phyloP scores from a whole-genome alignment of 179 eudicot species.

The Silene coronaria region DNA sequence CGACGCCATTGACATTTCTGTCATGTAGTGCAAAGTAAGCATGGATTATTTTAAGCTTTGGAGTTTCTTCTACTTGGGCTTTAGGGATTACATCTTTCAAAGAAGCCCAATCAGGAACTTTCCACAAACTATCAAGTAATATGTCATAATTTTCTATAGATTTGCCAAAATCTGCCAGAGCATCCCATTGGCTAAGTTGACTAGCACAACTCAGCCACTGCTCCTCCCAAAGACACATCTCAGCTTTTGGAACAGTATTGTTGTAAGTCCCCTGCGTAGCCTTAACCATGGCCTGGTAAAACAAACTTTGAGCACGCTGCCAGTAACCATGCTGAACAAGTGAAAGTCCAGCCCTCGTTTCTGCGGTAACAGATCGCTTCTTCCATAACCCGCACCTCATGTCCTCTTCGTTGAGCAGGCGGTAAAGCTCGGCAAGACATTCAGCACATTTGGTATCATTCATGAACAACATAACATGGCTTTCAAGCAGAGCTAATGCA shows the following conservation, averaged over 20 bases:
- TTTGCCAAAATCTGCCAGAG: constrained; percentile 85
- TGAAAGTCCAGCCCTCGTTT: constrained; percentile 92
- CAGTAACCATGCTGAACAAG: constrained; percentile 99
- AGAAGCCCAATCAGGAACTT: constrained; percentile 94
- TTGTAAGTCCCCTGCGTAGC: constrained; percentile 98
- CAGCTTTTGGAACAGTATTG: constrained; percentile 94
- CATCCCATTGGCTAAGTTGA: constrained; percentile 98
- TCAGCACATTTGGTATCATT: constrained; percentile 91
- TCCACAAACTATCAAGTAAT: constrained; percentile 91
- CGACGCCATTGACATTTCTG: constrained; percentile 72
- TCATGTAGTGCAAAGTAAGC: constrained; percentile 97
- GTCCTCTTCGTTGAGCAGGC: constrained; percentile 96
- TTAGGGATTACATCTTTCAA: constrained; percentile 92
- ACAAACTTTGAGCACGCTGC: constrained; percentile 96
- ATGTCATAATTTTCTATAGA: constrained; percentile 87
- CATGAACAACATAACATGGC: constrained; percentile 90
- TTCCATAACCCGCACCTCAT: constrained; percentile 99
- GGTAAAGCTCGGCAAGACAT: constrained; percentile 96
- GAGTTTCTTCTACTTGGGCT: constrained; percentile 98
- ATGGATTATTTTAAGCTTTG: constrained; percentile 83
- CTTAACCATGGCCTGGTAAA: constrained; percentile 95
- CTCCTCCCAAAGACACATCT: constrained; percentile 99
- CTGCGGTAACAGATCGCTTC: constrained; percentile 89
- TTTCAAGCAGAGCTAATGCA: constrained; percentile 85
- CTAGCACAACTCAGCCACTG: constrained; percentile 96